Conservation (phyloP, 1,284 basidiomycete genomes). For the Trichosporon ovoides region DNA sequence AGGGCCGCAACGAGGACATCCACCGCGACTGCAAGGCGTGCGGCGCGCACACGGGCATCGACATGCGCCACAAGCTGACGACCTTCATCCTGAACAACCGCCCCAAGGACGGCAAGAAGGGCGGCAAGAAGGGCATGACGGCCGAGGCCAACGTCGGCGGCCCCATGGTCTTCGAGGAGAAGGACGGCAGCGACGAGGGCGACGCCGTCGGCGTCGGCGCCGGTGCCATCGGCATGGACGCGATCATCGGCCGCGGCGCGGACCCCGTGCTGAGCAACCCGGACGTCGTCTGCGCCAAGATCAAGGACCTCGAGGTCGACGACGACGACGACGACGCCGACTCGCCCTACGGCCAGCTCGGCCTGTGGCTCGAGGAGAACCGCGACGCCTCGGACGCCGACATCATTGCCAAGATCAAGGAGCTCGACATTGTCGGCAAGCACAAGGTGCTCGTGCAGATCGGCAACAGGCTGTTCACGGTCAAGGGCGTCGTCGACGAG, state of each 20-base stretch:
- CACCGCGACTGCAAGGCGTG: slow-evolving; percentile 98
- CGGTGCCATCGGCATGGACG: slow-evolving; percentile 36
- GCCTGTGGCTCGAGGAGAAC: slow-evolving; percentile 80
- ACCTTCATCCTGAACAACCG: slow-evolving; percentile 98
- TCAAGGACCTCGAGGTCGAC: slow-evolving; percentile 73
- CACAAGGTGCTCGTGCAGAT: slow-evolving; percentile 85
- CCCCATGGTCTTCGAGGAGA: slow-evolving; percentile 42
- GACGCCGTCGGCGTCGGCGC: slow-evolving; percentile 21
- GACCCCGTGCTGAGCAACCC: slow-evolving; percentile 39
- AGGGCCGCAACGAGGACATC: slow-evolving; percentile 72
- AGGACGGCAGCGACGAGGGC: slow-evolving; percentile 30
- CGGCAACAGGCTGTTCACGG: slow-evolving; percentile 78
- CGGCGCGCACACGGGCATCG: slow-evolving; percentile 81
- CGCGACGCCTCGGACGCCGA: slow-evolving; percentile 52
- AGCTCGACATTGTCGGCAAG: slow-evolving; percentile 90
- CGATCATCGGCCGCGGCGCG: slow-evolving; percentile 28
- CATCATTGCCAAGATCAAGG: slow-evolving; percentile 83
- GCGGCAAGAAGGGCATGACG: slow-evolving; percentile 52
- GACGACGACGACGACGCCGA: slow-evolving; percentile 76
- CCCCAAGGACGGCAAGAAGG: slow-evolving; percentile 72
- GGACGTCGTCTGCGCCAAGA: slow-evolving; percentile 65
- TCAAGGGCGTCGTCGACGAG: slow-evolving; percentile 65
- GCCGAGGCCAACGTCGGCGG: slow-evolving; percentile 44
- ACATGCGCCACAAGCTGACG: slow-evolving; percentile 96
- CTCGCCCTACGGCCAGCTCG: slow-evolving; percentile 79